Percentiles rank a stretch among this genome's conserved stretches.
These are phyloP conservation scores for Peronospora farinosa DNA, from an alignment of 352 stramenopile genomes.

Conservation along the genomic window DNA sequence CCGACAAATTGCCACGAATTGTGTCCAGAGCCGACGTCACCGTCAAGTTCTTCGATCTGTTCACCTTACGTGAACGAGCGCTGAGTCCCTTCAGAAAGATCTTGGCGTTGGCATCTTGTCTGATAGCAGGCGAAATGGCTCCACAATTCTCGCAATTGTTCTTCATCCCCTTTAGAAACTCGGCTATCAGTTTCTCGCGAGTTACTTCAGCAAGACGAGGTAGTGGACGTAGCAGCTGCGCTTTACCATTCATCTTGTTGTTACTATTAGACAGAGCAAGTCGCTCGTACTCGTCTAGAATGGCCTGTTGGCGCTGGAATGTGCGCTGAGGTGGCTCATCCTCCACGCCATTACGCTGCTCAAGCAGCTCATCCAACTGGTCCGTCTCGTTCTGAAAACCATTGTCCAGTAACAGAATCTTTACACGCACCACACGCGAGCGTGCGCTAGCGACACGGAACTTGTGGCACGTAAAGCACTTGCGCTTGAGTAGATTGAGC, in stretches of 20 bases:
- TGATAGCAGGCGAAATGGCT: conserved; percentile 91
- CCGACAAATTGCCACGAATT: conserved; percentile 66
- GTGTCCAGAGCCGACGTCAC: conserved; percentile 78
- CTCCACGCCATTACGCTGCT: conserved; percentile 83
- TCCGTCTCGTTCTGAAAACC: conserved; percentile 80
- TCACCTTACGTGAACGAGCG: conserved; percentile 68
- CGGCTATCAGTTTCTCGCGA: conserved; percentile 70
- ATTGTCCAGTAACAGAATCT: conserved; percentile 89
- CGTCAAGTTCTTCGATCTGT: conserved; percentile 78
- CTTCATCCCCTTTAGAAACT: conserved; percentile 91
- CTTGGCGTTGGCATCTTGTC: conserved; percentile 96
- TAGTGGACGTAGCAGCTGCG: conserved; percentile 35
- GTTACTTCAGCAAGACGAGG: conserved; percentile 62
- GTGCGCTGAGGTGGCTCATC: conserved; percentile 67
- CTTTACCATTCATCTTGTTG: conserved; percentile 23
- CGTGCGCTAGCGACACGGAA: conserved; percentile 79
- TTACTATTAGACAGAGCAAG: conserved; percentile 57
- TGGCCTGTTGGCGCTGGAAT: conserved; percentile 75
- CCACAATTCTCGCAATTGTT: conserved; percentile 96
- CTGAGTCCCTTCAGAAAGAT: conserved; percentile 93
- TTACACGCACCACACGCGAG: conserved; percentile 81
- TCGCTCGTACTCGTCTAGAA: conserved; percentile 87
- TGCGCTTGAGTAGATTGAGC: conserved; percentile 93
- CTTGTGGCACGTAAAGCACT: conserved; percentile 99
- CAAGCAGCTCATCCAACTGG: conserved; percentile 68